phyloP scores from a whole-genome alignment of 1,139 yeast species.

The Scheffersomyces quercinus region DNA sequence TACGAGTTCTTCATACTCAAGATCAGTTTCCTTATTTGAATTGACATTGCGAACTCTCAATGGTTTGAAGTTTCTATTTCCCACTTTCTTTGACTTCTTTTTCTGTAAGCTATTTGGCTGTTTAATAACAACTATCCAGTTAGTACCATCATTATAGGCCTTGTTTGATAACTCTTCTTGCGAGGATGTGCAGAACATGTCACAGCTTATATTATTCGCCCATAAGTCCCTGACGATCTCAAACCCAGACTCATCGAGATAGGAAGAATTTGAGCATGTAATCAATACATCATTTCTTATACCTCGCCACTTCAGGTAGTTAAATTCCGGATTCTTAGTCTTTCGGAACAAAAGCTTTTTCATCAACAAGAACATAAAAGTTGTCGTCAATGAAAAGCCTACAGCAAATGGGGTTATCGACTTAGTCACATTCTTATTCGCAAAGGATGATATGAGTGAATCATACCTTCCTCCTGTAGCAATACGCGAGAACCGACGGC shows the following conservation, averaged over 20 bases:
- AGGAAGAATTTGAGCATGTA: slow-evolving; percentile 59
- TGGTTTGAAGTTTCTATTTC: slow-evolving; percentile 57
- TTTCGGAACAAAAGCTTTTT: slow-evolving; percentile 30
- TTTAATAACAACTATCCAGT: slow-evolving; percentile 73
- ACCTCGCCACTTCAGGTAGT: slow-evolving; percentile 26
- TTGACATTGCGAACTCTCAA: slow-evolving; percentile 66
- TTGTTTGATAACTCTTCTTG: slow-evolving; percentile 69
- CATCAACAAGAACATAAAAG: slow-evolving; percentile 44
- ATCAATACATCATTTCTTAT: slow-evolving; percentile 79
- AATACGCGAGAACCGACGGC: slow-evolving; percentile 44
- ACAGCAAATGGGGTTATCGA: slow-evolving; percentile 58
- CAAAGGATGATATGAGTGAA: slow-evolving; percentile 59
- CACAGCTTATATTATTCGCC: slow-evolving; percentile 72
- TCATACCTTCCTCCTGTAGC: slow-evolving; percentile 97
- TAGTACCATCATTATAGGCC: slow-evolving; percentile 70
- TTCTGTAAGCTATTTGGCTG: slow-evolving; percentile 42
- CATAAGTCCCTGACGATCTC: slow-evolving; percentile 66
- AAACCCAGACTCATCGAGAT: slow-evolving; percentile 59
- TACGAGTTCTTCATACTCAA: slow-evolving; percentile 66
- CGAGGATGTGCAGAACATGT: slow-evolving; percentile 52
- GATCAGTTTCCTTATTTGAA: slow-evolving; percentile 64
- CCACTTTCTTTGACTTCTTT: slow-evolving; percentile 38
- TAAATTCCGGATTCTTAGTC: slow-evolving; percentile 8
- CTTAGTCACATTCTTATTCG: slow-evolving; percentile 38
- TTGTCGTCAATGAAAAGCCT: slow-evolving; percentile 68